These are phyloP conservation scores for Leishmania amazonensis DNA, from an alignment of 208 protist genomes.

Conservation along the genomic window DNA sequence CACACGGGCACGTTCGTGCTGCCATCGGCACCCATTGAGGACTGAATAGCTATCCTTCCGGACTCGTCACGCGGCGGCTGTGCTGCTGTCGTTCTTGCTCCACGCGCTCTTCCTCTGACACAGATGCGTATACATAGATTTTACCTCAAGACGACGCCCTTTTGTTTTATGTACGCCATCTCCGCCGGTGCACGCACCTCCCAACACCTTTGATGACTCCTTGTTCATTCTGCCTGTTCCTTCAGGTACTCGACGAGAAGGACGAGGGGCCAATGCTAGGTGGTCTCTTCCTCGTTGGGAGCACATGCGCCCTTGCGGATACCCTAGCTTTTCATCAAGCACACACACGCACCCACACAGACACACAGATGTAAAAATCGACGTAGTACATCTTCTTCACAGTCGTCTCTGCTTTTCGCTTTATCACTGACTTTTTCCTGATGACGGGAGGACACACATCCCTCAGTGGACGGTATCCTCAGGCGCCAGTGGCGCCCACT, in stretches of 20 bases:
- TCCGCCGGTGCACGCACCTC: background rate
- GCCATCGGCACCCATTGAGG: background rate
- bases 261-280: background rate
- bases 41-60: background rate
- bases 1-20: background rate
- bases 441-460: background rate
- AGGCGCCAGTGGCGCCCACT: background rate
- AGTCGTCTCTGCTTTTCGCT: background rate
- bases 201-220: background rate
- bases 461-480: background rate
- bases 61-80: background rate
- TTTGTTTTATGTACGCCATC: background rate
- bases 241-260: background rate
- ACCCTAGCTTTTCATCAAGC: too few species aligned
- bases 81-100: background rate
- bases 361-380: too few species aligned
- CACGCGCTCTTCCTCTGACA: too few species aligned
- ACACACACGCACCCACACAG: too few species aligned
- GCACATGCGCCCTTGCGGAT: too few species aligned
- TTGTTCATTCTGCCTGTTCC: background rate
- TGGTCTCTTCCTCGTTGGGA: constrained; percentile 32
- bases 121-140: too few species aligned
- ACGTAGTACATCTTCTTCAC: background rate
- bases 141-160: background rate
- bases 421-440: background rate